phyloP scores from a whole-genome alignment of 805 yeast genomes.

The Clavispora fructus region DNA sequence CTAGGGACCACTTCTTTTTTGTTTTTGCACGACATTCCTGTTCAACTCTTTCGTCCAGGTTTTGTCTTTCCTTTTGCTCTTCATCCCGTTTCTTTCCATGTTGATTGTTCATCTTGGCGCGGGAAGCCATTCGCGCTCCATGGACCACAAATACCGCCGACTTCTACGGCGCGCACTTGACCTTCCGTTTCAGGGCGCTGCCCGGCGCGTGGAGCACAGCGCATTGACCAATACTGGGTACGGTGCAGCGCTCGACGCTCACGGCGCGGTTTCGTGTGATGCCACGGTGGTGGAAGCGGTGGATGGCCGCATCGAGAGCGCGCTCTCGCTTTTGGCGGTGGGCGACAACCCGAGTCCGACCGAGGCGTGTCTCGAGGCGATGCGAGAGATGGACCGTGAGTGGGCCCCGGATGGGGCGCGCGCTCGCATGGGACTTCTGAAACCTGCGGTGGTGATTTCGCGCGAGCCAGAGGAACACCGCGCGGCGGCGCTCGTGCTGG shows the following conservation, averaged over 20 bases:
- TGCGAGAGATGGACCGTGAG: constrained; percentile 18
- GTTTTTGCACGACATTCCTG: constrained; percentile 21
- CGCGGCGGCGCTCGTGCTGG: not conserved
- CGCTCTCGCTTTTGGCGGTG: constrained; percentile 12
- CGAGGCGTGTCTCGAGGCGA: constrained; percentile 18
- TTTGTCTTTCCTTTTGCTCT: not conserved
- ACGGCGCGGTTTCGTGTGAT: constrained; percentile 43
- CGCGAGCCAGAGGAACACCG: not conserved
- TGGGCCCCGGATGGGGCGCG: constrained; percentile 10
- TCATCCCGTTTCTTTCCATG: not conserved
- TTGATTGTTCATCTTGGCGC: constrained; percentile 48
- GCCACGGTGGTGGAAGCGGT: constrained; percentile 26
- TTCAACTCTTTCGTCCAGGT: not conserved
- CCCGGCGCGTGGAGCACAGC: constrained; percentile 30
- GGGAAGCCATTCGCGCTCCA: constrained; percentile 34
- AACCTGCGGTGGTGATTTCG: constrained; percentile 21
- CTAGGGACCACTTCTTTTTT: constrained; percentile 61
- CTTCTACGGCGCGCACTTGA: constrained; percentile 25
- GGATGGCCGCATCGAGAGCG: constrained; percentile 6
- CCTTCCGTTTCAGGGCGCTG: constrained; percentile 9
- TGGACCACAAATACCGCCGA: constrained; percentile 18
- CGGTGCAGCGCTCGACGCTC: constrained; percentile 40
- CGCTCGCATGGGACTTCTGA: constrained; percentile 25
- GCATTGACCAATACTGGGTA: constrained; percentile 45
- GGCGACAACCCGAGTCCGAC: constrained; percentile 24